Percentiles rank a stretch among this genome's conserved stretches.
phyloP scores from a whole-genome alignment of 1,139 yeast genomes.

The Yamadazyma aaseri region DNA sequence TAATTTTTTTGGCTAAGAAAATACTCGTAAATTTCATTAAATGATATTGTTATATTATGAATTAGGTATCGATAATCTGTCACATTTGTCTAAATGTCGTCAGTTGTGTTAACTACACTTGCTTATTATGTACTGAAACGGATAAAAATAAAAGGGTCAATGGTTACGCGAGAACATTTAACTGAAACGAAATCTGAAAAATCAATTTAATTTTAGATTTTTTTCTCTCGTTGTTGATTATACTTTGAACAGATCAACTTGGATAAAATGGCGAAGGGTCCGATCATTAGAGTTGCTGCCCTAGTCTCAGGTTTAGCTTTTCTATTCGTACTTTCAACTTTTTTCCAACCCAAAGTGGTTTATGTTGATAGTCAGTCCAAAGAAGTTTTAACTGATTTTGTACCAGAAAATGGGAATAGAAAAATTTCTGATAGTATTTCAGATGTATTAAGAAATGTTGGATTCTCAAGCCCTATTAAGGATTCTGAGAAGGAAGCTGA shows the following conservation, averaged over 20 bases:
- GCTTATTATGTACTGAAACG: no score
- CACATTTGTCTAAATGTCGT: no score
- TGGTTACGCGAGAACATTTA: no score
- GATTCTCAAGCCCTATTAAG: slow-evolving; percentile 16
- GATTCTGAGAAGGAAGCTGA: slow-evolving; percentile 17
- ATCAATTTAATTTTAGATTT: neutral
- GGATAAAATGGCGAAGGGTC: slow-evolving; percentile 20
- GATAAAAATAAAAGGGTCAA: no score
- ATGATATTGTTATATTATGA: no score
- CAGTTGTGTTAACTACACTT: no score
- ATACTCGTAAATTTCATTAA: no score
- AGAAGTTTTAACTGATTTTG: slow-evolving; percentile 17
- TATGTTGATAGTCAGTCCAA: slow-evolving; percentile 27
- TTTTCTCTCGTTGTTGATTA: neutral
- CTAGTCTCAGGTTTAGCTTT: slow-evolving; percentile 19
- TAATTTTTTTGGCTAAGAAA: no score
- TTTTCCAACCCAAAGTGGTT: slow-evolving; percentile 20
- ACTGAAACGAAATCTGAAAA: no score
- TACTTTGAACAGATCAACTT: neutral
- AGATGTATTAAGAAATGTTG: slow-evolving; percentile 1
- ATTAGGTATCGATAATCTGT: no score
- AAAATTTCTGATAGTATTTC: slow-evolving; percentile 1
- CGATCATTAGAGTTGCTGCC: slow-evolving; percentile 18
- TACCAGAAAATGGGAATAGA: slow-evolving; percentile 3
- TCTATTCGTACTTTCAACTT: slow-evolving; percentile 17